Conservation (phyloP, 192 early-diverging fungal species). For the Coemansia sp. region DNA sequence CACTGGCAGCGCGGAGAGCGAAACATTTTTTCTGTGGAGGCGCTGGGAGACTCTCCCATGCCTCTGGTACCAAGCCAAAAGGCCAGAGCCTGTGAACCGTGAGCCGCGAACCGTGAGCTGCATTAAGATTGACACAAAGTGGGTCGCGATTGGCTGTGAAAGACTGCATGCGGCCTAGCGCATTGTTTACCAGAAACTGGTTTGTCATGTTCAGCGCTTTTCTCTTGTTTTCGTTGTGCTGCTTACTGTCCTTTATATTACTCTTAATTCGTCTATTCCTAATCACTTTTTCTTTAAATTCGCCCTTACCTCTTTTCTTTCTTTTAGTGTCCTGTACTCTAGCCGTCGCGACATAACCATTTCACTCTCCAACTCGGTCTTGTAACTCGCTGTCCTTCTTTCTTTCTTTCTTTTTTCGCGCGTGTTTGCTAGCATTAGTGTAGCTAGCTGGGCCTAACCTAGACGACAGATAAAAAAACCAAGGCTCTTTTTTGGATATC, state of each 20-base stretch:
- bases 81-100: not conserved
- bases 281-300: not conserved
- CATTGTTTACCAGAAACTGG: conserved; percentile 4
- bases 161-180: not conserved
- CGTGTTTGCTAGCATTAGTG: not conserved
- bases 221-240: not conserved
- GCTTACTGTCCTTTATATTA: not conserved
- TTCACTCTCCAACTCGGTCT: conserved; percentile 5
- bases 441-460: not conserved
- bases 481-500: not conserved
- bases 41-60: not conserved
- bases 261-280: not conserved
- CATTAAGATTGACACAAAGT: not conserved
- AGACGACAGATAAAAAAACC: not conserved
- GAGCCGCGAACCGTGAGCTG: conserved; percentile 8
- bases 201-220: not conserved
- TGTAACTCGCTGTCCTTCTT: not conserved
- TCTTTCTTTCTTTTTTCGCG: conserved; percentile 4
- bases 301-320: not conserved
- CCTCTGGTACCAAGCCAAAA: not conserved
- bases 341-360: not conserved
- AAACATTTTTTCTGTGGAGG: not conserved
- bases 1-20: not conserved
- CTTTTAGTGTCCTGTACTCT: conserved; percentile 16
- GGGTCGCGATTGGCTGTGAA: not conserved